Evolutionary conservation across 2,329 filamentous ascomycete genomes (phyloP).

Genomic region (Aureobasidium sp.): DNA sequence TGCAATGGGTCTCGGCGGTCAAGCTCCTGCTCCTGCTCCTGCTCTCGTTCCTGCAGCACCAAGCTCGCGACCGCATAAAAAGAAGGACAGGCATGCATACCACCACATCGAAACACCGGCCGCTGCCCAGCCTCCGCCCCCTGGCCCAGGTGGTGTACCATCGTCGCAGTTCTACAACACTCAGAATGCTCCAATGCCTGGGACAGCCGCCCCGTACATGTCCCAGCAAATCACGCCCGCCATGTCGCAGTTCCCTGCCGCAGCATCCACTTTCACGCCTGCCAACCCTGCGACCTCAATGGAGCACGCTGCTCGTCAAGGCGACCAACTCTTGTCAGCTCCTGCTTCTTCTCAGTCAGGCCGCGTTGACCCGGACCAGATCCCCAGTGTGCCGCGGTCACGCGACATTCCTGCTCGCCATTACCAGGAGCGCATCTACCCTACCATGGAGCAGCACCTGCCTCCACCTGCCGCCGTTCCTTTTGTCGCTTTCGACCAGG

Average conservation of each 20-base stretch:
- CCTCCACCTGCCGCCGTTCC: conserved; percentile 82
- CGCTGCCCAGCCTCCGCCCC: conserved; percentile 52
- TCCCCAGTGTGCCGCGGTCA: conserved; percentile 80
- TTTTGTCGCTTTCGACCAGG: conserved; percentile 91
- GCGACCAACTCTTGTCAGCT: conserved; percentile 28
- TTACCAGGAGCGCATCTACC: conserved; percentile 81
- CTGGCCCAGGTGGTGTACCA: conserved; percentile 53
- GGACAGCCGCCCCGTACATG: conserved; percentile 26
- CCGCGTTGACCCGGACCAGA: conserved; percentile 80
- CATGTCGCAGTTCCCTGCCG: conserved; percentile 54
- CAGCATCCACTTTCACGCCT: conserved; percentile 42
- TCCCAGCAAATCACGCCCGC: conserved; percentile 35
- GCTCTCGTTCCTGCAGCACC: conserved; percentile 33
- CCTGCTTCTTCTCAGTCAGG: conserved; percentile 55
- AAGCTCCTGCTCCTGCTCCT: conserved; percentile 36
- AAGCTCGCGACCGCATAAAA: conserved; percentile 53
- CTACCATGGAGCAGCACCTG: conserved; percentile 88
- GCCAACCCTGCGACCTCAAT: conserved; percentile 27
- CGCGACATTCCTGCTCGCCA: conserved; percentile 75
- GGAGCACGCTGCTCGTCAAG: conserved; percentile 29
- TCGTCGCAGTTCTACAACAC: conserved; percentile 52
- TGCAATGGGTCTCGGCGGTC: conserved; percentile 56
- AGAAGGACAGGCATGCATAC: conserved; percentile 91
- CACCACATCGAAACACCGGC: conserved; percentile 67
- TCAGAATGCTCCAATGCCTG: conserved; percentile 15